phyloP scores from a whole-genome alignment of 2,329 filamentous ascomycete species.

The Aureobasidium sp. region DNA sequence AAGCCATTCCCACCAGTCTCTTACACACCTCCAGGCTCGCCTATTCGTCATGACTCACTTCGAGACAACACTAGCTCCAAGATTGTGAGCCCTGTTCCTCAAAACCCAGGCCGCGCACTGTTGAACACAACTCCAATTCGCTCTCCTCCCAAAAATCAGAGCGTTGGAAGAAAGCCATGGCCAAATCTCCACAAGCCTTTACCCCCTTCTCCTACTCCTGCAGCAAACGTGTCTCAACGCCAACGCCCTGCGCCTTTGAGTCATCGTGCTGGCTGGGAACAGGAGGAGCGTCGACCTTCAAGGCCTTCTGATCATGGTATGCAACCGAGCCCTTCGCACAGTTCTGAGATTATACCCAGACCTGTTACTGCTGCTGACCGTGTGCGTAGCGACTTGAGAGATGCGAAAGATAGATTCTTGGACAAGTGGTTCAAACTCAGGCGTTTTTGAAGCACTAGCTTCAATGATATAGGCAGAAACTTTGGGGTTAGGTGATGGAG shows the following conservation, averaged over 20 bases:
- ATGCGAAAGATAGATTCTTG: neutral
- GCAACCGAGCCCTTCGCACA: neutral
- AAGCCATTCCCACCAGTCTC: neutral
- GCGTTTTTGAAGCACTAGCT: neutral
- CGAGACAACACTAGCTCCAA: neutral
- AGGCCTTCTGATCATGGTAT: neutral
- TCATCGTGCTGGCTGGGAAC: neutral
- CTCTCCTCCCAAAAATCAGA: neutral
- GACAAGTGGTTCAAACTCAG: neutral
- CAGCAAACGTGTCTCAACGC: neutral
- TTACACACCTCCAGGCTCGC: neutral
- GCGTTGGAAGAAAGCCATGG: neutral
- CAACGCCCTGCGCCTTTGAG: neutral
- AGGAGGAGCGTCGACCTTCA: neutral
- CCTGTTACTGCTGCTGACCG: neutral
- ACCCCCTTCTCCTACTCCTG: neutral
- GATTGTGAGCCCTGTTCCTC: neutral
- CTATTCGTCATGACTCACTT: neutral
- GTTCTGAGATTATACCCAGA: neutral
- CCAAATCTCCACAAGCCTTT: neutral
- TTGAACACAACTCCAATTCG: no score
- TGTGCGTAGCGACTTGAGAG: neutral
- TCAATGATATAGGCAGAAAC: no score
- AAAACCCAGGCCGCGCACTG: neutral
- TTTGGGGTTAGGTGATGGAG: neutral